phyloP scores from a whole-genome alignment of 2,329 filamentous ascomycete species.

The Trichoderma sp. region DNA sequence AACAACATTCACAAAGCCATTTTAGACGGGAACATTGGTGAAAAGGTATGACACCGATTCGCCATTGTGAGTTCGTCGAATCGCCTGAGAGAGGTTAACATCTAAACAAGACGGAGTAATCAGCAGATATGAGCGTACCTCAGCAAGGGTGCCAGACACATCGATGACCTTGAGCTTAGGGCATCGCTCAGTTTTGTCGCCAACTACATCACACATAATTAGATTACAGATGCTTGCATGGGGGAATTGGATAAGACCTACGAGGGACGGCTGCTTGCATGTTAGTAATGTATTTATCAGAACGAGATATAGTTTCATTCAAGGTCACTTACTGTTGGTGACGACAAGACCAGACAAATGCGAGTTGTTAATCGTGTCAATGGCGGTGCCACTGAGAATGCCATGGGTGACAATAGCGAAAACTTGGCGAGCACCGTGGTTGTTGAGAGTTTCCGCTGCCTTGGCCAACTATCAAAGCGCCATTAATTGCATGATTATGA shows the following conservation, averaged over 20 bases:
- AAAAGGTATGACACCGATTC: conserved; percentile 65
- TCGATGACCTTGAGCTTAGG: conserved; percentile 85
- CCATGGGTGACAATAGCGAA: conserved; percentile 95
- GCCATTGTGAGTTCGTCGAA: conserved; percentile 65
- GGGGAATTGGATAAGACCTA: conserved; percentile 22
- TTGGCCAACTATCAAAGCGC: conserved; percentile 53
- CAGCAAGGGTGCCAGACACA: conserved; percentile 78
- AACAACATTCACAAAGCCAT: neutral
- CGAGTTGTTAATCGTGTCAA: conserved; percentile 79
- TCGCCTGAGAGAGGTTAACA: conserved; percentile 46
- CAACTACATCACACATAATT: conserved; percentile 39
- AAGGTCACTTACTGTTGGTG: conserved; percentile 63
- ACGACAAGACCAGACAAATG: conserved; percentile 76
- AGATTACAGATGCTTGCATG: neutral
- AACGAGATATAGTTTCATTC: neutral
- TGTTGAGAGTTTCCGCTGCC: conserved; percentile 82
- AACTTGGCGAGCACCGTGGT: conserved; percentile 81
- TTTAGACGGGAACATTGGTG: conserved; percentile 58
- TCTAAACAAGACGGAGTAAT: neutral
- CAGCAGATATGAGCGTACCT: conserved; percentile 33
- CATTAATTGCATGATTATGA: neutral
- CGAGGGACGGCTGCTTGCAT: conserved; percentile 34
- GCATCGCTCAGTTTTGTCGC: conserved; percentile 76
- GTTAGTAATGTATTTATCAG: conserved; percentile 25
- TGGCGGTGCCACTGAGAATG: conserved; percentile 83